Percentiles rank a stretch among this genome's conserved stretches.
These are phyloP conservation scores for Catharanthus roseus DNA, from an alignment of 257 asterid genomes.

Conservation along the genomic window DNA sequence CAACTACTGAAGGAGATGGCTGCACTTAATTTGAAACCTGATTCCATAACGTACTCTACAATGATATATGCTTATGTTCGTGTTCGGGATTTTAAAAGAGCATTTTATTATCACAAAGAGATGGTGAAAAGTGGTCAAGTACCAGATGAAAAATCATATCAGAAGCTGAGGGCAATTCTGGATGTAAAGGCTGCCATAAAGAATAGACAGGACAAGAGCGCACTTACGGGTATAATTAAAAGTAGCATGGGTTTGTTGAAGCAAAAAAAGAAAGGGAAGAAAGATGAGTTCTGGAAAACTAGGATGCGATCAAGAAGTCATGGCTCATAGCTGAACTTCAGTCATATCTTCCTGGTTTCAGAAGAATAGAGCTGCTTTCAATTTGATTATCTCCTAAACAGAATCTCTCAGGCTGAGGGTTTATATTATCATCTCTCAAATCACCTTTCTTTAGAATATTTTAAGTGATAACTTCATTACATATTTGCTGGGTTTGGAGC, in stretches of 20 bases:
- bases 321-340: conserved; percentile 24
- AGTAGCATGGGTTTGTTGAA: conserved; percentile 69
- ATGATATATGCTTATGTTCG: conserved; percentile 90
- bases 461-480: neutral
- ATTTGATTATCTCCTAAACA: neutral
- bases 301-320: conserved; percentile 34
- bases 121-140: conserved; percentile 84
- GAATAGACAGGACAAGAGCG: conserved; percentile 79
- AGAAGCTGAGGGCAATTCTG: conserved; percentile 72
- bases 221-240: conserved; percentile 73
- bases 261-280: conserved; percentile 65
- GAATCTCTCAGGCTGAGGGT: neutral
- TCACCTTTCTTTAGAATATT: neutral
- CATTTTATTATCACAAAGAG: conserved; percentile 77
- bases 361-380: neutral
- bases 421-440: neutral
- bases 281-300: conserved; percentile 88
- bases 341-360: neutral
- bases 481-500: neutral
- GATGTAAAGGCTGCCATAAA: conserved; percentile 71
- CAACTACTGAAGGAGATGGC: conserved; percentile 86
- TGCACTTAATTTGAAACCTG: conserved; percentile 69
- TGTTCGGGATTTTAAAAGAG: conserved; percentile 85
- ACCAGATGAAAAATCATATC: conserved; percentile 70
- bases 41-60: conserved; percentile 78